These are phyloP conservation scores for Zostera marina DNA, from an alignment of 116 monocot genomes.

Conservation along the genomic window DNA sequence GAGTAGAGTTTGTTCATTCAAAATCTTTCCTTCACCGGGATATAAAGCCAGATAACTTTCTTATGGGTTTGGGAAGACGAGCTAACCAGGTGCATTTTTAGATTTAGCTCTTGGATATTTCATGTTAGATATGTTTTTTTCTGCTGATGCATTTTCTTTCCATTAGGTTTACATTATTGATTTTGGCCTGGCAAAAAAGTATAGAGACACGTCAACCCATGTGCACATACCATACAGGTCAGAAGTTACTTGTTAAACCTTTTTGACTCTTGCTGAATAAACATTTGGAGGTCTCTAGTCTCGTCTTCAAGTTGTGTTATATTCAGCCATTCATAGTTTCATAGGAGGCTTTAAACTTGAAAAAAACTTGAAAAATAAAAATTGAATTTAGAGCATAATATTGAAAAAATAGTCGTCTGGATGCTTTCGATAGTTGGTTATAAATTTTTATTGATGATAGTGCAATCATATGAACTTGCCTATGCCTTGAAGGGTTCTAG, in stretches of 20 bases:
- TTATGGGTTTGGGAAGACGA: conserved; percentile 77
- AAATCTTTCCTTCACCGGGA: conserved; percentile 87
- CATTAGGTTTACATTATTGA: conserved; percentile 30
- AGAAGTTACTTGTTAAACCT: not conserved
- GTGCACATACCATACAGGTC: conserved; percentile 81
- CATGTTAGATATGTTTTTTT: not conserved
- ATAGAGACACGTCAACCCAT: conserved; percentile 56
- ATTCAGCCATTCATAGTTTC: no score
- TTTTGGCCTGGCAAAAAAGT: conserved; percentile 79
- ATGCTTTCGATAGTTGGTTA: no score
- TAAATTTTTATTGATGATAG: no score
- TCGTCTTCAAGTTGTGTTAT: not conserved
- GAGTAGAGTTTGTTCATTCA: conserved; percentile 67
- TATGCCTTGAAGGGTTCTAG: no score
- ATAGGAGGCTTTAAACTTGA: no score
- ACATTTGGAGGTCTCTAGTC: not conserved
- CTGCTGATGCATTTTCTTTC: conserved; percentile 2
- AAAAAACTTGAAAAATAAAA: no score
- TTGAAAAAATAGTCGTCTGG: no score
- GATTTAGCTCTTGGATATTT: not conserved
- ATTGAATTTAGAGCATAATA: no score
- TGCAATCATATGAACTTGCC: no score
- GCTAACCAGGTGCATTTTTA: conserved; percentile 53
- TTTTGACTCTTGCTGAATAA: not conserved
- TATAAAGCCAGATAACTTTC: conserved; percentile 89